Conservation (phyloP, 352 stramenopile species). For the Pythium scleroteichum region DNA sequence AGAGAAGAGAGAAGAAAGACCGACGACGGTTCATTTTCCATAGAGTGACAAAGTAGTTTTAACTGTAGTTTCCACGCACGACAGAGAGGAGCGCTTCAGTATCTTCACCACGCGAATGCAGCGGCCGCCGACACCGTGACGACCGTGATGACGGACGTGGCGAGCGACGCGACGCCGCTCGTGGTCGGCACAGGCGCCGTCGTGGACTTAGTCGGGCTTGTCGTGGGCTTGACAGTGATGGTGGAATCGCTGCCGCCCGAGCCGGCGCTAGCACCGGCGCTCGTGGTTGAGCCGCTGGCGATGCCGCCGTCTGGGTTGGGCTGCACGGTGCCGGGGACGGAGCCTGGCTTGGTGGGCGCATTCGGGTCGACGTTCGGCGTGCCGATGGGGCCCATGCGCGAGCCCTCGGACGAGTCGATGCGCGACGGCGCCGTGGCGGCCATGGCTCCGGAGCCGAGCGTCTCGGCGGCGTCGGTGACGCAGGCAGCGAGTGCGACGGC, state of each 20-base stretch:
- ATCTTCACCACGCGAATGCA: constrained; percentile 22
- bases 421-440: constrained; percentile 19
- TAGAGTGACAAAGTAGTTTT: neutral
- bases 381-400: constrained; percentile 17
- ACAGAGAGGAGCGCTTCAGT: neutral
- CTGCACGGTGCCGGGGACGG: neutral
- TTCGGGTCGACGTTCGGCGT: constrained; percentile 11
- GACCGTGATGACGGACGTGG: constrained; percentile 12
- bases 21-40: neutral
- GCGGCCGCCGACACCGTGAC: constrained; percentile 20
- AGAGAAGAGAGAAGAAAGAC: neutral
- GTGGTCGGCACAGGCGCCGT: constrained; percentile 12
- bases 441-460: constrained; percentile 21
- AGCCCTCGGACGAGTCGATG: constrained; percentile 28
- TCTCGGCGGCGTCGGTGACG: constrained; percentile 10
- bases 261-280: neutral
- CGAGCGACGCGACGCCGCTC: constrained; percentile 3
- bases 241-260: neutral
- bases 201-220: neutral
- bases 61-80: neutral
- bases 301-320: constrained; percentile 1
- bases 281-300: constrained; percentile 4
- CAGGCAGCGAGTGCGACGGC: constrained; percentile 5
- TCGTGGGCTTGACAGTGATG: neutral
- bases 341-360: constrained; percentile 20